Percentiles rank a stretch among this genome's conserved stretches.
These are phyloP conservation scores for Rosa persica DNA, from an alignment of 306 rosid species.

Conservation along the genomic window DNA sequence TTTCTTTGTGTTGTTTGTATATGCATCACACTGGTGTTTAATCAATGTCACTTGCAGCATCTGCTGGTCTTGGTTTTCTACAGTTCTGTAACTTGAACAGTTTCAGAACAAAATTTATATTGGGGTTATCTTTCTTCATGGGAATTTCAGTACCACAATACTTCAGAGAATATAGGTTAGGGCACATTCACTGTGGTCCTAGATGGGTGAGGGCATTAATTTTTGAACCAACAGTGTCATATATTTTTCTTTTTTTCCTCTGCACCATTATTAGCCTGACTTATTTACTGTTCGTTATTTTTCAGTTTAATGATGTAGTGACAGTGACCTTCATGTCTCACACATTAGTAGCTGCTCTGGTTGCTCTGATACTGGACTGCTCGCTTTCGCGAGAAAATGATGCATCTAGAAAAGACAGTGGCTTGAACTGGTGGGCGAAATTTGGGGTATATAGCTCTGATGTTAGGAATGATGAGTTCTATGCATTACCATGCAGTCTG, in stretches of 20 bases:
- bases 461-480: conserved; percentile 68
- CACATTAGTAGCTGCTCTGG: conserved; percentile 62
- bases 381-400: conserved; percentile 51
- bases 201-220: conserved; percentile 61
- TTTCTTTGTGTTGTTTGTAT: neutral
- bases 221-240: conserved; percentile 7
- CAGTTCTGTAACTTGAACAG: conserved; percentile 85
- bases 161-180: conserved; percentile 56
- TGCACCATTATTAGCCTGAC: neutral
- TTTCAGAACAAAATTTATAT: conserved; percentile 69
- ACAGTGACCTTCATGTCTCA: conserved; percentile 68
- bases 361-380: conserved; percentile 60
- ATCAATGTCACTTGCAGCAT: conserved; percentile 46
- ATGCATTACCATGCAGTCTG: conserved; percentile 55
- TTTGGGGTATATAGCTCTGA: conserved; percentile 57
- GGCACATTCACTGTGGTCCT: conserved; percentile 30
- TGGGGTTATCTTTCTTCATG: conserved; percentile 77
- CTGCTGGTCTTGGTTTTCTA: conserved; percentile 82
- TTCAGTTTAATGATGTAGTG: conserved; percentile 53
- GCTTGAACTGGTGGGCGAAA: conserved; percentile 75
- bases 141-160: conserved; percentile 84
- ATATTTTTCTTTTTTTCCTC: too few species aligned
- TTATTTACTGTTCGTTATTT: neutral
- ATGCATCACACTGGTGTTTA: neutral
- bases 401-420: conserved; percentile 44